Evolutionary conservation across 2,329 filamentous ascomycete genomes (phyloP).

Genomic region (Fusarium redolens): DNA sequence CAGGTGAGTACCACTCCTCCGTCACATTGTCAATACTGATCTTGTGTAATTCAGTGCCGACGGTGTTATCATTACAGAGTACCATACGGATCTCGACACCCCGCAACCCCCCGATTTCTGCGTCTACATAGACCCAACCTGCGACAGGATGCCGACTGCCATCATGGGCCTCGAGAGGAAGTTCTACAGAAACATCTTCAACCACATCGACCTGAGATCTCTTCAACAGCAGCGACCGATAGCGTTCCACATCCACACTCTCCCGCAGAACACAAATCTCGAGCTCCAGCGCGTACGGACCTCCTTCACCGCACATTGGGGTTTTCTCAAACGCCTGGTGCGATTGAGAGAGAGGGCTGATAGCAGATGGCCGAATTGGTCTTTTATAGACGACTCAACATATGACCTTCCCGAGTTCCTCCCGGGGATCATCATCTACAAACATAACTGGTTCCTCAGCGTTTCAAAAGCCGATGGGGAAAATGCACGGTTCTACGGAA

Average conservation of each 20-base stretch:
- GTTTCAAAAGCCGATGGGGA: background rate
- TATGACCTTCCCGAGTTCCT: background rate
- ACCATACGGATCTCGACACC: background rate
- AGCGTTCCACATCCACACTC: background rate
- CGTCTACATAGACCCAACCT: background rate
- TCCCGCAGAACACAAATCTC: background rate
- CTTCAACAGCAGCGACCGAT: background rate
- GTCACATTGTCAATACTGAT: background rate
- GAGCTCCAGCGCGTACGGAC: background rate
- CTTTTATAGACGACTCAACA: too few species aligned
- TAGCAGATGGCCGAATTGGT: background rate
- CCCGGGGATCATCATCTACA: background rate
- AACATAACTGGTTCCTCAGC: background rate
- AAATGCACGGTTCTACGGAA: background rate
- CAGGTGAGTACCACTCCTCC: background rate
- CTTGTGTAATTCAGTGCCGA: background rate
- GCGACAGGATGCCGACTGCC: background rate
- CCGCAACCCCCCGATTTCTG: background rate
- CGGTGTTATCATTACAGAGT: background rate
- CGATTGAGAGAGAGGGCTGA: background rate
- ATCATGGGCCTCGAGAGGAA: background rate
- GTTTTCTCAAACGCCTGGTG: background rate
- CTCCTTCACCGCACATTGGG: background rate
- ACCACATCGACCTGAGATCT: background rate
- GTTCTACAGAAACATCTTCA: background rate